Base-by-base conservation (phyloP, 441 rosid genomes). In the Populus hybrid region DNA sequence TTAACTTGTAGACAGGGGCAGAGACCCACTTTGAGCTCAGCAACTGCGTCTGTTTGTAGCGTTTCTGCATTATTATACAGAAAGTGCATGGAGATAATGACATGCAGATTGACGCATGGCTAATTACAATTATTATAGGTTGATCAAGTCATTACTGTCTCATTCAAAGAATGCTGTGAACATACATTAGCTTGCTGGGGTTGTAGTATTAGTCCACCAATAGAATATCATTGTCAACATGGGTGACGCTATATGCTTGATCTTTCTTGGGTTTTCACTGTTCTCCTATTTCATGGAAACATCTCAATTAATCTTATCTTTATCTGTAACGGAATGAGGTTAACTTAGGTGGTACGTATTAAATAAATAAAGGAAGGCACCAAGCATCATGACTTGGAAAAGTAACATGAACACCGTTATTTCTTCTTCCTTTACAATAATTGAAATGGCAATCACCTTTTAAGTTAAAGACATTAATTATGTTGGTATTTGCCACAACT, bases 221-320 rank as follows among this genome's bases (percentile, higher is more conserved):
- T 69, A 23, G 66, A 67, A 40, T 31, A 72, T 79, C 67, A 81
- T 87, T 86, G 83, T 87, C 90, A 87, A 87, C 86, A 78, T 75
- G 67, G 29, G 29, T 28, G 29, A 28, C 29, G 29, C 29, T 28
- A 28, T 28, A 28, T 28, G 29, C 29, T 28, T 23, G 36, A 67
- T 64, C 71, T 56, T 64, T 69, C 23, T 11, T 18, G 4, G 1
- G 21, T 69, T 59, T 69, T 69, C 53, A 70, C 12, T 9, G 36
- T 36, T 68, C 69, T 28, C 29, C 29, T 28, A 28, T 2, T 28
- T 28, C 29, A 11, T 26, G 66, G 63, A 50, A 75, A 59, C 69
- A 40, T 59, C 2, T 59, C 64, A 8, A n/a, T 65, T 45, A 75
- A 33, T 77, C 70, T 71, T 70, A 76, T 69, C 74, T 61, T 26